These are phyloP conservation scores for Pyronema omphalodes DNA, from an alignment of 495 filamentous ascomycete genomes.

Conservation along the genomic window DNA sequence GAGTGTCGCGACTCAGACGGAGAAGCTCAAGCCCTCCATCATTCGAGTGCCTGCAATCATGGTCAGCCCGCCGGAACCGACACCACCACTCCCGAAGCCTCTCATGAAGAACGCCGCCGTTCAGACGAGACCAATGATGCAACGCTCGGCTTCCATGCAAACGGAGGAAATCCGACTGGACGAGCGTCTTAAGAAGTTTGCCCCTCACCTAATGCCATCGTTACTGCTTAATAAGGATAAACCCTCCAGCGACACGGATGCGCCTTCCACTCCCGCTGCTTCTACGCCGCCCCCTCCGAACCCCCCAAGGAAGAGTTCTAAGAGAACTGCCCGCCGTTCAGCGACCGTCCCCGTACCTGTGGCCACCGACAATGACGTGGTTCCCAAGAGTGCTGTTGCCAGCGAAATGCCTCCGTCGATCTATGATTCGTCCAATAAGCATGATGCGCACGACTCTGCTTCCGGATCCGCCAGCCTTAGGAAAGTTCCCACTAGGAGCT, in stretches of 20 bases:
- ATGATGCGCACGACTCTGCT: too few relatives aligned
- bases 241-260: constrained; percentile 1
- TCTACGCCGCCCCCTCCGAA: constrained; percentile 12
- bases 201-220: constrained; percentile 60
- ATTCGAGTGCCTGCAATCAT: constrained; percentile 39
- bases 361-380: neutral
- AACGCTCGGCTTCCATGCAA: constrained; percentile 57
- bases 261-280: constrained; percentile 19
- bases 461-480: too few relatives aligned
- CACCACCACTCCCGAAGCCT: constrained; percentile 36
- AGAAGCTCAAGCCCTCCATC: constrained; percentile 22
- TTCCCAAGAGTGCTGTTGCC: too few relatives aligned
- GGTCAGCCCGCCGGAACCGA: constrained; percentile 41
- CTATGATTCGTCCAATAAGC: too few relatives aligned
- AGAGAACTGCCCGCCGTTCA: constrained; percentile 15
- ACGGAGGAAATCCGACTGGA: constrained; percentile 77
- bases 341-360: constrained; percentile 17
- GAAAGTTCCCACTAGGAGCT: too few relatives aligned
- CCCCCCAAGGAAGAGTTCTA: constrained; percentile 20
- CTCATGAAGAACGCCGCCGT: constrained; percentile 32
- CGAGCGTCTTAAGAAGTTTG: constrained; percentile 50
- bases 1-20: neutral
- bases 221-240: constrained; percentile 31
- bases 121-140: constrained; percentile 26
- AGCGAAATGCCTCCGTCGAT: too few relatives aligned